These are phyloP conservation scores for Endotrypanum monterogeii DNA, from an alignment of 208 protist species.

Conservation along the genomic window DNA sequence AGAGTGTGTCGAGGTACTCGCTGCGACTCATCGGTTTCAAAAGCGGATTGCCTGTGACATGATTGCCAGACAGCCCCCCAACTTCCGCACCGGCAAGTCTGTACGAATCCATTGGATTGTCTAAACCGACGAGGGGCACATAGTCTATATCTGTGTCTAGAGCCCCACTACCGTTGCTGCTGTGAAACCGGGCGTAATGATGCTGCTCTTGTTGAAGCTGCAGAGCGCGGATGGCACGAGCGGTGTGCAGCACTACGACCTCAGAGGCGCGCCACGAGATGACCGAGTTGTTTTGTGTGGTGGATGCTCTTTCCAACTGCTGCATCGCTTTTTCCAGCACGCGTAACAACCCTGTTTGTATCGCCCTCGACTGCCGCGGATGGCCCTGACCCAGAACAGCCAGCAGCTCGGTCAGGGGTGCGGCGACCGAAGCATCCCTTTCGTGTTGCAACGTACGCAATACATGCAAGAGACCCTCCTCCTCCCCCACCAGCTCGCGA, in stretches of 20 bases:
- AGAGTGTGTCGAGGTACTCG: slow-evolving; percentile 62
- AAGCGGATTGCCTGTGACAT: slow-evolving; percentile 24
- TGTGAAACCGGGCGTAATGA: slow-evolving; percentile 34
- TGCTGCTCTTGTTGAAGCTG: slow-evolving; percentile 67
- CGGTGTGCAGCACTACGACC: slow-evolving; percentile 53
- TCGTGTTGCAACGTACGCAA: slow-evolving; percentile 56
- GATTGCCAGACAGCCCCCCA: not conserved
- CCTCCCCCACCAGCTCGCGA: slow-evolving; percentile 87
- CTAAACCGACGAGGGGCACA: slow-evolving; percentile 42
- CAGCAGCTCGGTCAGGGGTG: slow-evolving; percentile 65
- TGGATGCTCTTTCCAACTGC: not conserved
- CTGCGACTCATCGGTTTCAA: slow-evolving; percentile 29
- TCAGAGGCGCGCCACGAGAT: slow-evolving; percentile 2
- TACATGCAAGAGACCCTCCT: slow-evolving; percentile 57
- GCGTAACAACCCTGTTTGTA: slow-evolving; percentile 67
- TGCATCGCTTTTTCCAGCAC: slow-evolving; percentile 35
- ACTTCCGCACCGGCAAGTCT: not conserved
- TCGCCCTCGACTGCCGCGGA: slow-evolving; percentile 35
- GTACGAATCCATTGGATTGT: slow-evolving; percentile 6
- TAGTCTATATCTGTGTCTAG: slow-evolving; percentile 11
- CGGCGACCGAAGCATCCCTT: slow-evolving; percentile 40
- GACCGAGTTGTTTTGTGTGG: not conserved
- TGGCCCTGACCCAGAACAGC: slow-evolving; percentile 70
- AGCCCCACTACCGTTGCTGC: not conserved
- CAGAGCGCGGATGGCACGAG: slow-evolving; percentile 58